A percentile compares a stretch with the other conserved stretches of the same genome.
phyloP scores from a whole-genome alignment of 2,329 filamentous ascomycete species.

The Hymenoscyphus scutula region DNA sequence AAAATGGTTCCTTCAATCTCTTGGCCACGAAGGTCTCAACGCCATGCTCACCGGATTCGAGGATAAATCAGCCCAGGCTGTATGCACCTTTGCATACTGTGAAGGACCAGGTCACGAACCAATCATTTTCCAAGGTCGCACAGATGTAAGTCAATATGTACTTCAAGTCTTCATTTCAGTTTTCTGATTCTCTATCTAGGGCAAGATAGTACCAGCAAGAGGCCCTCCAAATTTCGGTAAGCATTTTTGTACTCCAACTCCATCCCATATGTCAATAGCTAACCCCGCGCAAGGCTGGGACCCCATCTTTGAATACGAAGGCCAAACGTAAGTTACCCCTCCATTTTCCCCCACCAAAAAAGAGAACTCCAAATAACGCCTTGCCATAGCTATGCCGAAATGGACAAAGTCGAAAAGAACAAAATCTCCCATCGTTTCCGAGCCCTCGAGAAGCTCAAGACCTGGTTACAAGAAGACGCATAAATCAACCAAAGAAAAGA shows the following conservation, averaged over 20 bases:
- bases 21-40: conserved; percentile 84
- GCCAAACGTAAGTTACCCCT: conserved; percentile 59
- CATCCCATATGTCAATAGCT: not conserved
- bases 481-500: conserved; percentile 17
- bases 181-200: conserved; percentile 41
- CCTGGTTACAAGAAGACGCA: conserved; percentile 58
- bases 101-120: conserved; percentile 80
- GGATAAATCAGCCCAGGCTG: conserved; percentile 87
- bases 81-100: conserved; percentile 94
- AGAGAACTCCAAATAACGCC: conserved; percentile 1
- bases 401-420: conserved; percentile 87
- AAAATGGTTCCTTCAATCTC: conserved; percentile 86
- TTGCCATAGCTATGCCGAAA: conserved; percentile 75
- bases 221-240: conserved; percentile 81
- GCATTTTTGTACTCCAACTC: conserved; percentile 34
- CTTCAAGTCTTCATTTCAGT: not conserved
- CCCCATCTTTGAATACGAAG: conserved; percentile 90
- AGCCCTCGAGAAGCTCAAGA: conserved; percentile 82
- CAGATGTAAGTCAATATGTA: conserved; percentile 56
- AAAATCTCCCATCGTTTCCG: conserved; percentile 86
- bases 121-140: conserved; percentile 87
- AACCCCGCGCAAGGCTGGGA: conserved; percentile 72
- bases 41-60: conserved; percentile 84
- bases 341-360: not conserved
- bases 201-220: conserved; percentile 80